Conservation (phyloP, 805 yeast species). For the Metschnikowia peoriensis region DNA sequence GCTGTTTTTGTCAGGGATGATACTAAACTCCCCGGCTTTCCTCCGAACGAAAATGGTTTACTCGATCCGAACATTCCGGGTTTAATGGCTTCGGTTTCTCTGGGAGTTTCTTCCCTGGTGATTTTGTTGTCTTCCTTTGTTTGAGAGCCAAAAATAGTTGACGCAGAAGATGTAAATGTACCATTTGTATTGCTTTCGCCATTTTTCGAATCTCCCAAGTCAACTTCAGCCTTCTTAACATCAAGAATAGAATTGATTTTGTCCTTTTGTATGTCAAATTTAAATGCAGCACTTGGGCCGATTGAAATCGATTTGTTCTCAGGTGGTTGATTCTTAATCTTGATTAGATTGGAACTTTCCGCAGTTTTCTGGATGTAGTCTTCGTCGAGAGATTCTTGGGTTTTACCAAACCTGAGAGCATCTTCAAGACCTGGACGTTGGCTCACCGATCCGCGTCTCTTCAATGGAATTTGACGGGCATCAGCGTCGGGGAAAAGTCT, state of each 20-base stretch:
- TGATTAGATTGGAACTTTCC: conserved; percentile 28
- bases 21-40: neutral
- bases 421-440: conserved; percentile 14
- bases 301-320: conserved; percentile 1
- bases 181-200: neutral
- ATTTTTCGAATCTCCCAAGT: too few relatives aligned
- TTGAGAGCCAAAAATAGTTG: neutral
- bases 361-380: conserved; percentile 27
- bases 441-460: conserved; percentile 6
- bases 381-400: conserved; percentile 23
- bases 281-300: conserved; percentile 39
- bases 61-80: neutral
- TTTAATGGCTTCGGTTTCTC: neutral
- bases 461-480: neutral
- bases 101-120: neutral
- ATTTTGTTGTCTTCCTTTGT: neutral
- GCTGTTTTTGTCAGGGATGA: neutral
- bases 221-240: neutral
- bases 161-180: neutral
- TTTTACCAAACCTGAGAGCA: conserved; percentile 13
- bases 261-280: conserved; percentile 31
- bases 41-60: neutral
- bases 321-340: conserved; percentile 25
- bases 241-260: conserved; percentile 25
- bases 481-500: conserved; percentile 9